Percentiles rank a stretch among this genome's conserved stretches.
phyloP scores from a whole-genome alignment of 345 rosid genomes.

The Pugionium dolabratum region DNA sequence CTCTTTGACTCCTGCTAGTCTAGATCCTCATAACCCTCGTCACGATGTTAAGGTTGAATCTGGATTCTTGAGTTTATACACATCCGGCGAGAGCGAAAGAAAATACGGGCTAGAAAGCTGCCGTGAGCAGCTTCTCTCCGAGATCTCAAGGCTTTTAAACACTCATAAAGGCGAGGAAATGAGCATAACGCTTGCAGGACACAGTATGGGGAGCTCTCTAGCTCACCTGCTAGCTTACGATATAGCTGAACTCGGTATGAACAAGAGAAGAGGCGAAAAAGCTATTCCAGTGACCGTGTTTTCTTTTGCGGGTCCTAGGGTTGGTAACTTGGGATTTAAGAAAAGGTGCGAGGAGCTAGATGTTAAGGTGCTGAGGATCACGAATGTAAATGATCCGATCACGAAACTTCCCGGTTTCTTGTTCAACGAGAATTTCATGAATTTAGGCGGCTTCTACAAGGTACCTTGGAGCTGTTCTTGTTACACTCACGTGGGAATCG shows the following conservation, averaged over 20 bases:
- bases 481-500: slow-evolving; percentile 83
- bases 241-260: slow-evolving; percentile 69
- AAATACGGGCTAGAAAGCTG: slow-evolving; percentile 79
- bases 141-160: slow-evolving; percentile 61
- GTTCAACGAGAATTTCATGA: slow-evolving; percentile 73
- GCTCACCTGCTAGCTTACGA: slow-evolving; percentile 87
- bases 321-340: slow-evolving; percentile 75
- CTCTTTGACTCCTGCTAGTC: slow-evolving; percentile 65
- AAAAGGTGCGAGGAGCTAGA: slow-evolving; percentile 78
- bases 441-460: slow-evolving; percentile 62
- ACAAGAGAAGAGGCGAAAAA: slow-evolving; percentile 28
- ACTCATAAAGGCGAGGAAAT: slow-evolving; percentile 59
- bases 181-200: slow-evolving; percentile 82
- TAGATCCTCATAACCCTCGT: slow-evolving; percentile 63
- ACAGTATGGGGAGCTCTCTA: slow-evolving; percentile 88
- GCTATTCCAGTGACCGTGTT: slow-evolving; percentile 59
- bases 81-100: slow-evolving; percentile 57
- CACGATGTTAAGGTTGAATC: slow-evolving; percentile 77
- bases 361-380: slow-evolving; percentile 73
- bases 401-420: slow-evolving; percentile 83
- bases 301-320: slow-evolving; percentile 91
- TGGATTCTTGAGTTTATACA: slow-evolving; percentile 79
- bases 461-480: slow-evolving; percentile 82
- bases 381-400: slow-evolving; percentile 74
- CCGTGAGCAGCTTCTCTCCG: slow-evolving; percentile 77